Conservation (phyloP, 2,329 filamentous ascomycete genomes). For the Pestalotiopsis sp. region DNA sequence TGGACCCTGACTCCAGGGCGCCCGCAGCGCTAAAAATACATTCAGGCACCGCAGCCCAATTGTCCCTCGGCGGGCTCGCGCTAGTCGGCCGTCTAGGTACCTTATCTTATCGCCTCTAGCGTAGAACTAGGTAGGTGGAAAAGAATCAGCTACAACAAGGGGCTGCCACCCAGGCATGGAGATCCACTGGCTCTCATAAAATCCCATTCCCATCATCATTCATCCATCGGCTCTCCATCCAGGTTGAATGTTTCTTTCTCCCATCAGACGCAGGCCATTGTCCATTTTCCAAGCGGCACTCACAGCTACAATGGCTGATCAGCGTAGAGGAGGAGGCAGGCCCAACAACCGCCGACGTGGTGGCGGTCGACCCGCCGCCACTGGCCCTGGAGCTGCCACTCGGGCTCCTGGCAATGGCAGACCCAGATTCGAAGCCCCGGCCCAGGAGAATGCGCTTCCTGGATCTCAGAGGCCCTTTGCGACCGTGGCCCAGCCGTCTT, state of each 20-base stretch:
- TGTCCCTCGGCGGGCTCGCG: background rate
- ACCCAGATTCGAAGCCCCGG: background rate
- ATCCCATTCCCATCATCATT: background rate
- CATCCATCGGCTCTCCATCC: background rate
- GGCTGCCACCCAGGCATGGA: background rate
- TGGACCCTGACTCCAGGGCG: background rate
- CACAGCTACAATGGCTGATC: conserved; percentile 1
- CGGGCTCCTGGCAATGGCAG: background rate
- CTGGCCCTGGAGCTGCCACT: background rate
- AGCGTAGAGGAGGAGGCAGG: background rate
- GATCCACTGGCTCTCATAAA: background rate
- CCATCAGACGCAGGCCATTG: background rate
- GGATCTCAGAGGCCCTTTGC: conserved; percentile 2
- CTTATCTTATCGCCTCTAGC: conserved; percentile 2
- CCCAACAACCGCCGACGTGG: background rate
- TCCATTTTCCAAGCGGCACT: background rate
- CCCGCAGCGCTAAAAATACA: background rate
- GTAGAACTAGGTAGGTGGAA: background rate
- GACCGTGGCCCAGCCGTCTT: conserved; percentile 33
- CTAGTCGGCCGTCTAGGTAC: background rate
- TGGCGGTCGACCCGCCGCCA: background rate
- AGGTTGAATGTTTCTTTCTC: background rate
- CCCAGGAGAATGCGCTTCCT: background rate
- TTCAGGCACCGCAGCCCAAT: background rate
- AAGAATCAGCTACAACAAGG: conserved; percentile 2